Conservation (phyloP, 2,329 filamentous ascomycete species). For the Alternaria triticimaculans region DNA sequence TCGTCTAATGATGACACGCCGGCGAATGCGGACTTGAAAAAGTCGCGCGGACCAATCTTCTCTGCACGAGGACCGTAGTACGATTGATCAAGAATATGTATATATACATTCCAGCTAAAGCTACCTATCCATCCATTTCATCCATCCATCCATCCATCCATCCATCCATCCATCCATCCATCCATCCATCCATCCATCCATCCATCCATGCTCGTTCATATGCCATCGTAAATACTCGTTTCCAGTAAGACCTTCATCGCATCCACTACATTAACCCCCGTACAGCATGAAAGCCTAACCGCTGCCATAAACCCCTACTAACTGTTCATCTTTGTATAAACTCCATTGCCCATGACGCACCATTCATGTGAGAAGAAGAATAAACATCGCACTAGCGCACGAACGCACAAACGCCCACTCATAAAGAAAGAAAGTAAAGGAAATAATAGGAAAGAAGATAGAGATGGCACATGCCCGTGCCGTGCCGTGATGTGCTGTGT, state of each 20-base stretch:
- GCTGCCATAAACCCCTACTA: too few species aligned
- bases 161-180: neutral
- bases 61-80: too few species aligned
- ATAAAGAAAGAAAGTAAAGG: neutral
- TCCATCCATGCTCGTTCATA: neutral
- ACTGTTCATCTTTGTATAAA: neutral
- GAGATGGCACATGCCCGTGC: neutral
- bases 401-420: neutral
- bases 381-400: too few species aligned
- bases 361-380: neutral
- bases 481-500: neutral
- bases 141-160: too few species aligned
- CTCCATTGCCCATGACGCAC: neutral
- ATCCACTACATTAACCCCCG: neutral
- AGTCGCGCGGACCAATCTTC: too few species aligned
- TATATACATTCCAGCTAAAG: neutral
- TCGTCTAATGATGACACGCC: too few species aligned
- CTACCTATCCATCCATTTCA: neutral
- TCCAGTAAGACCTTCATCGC: neutral
- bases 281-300: neutral
- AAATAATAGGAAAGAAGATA: neutral
- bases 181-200: neutral
- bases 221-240: neutral
- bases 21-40: too few species aligned
- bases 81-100: neutral